Evolutionary conservation across 2,329 filamentous ascomycete species (phyloP).

Genomic region (Sclerotinia glacialis): DNA sequence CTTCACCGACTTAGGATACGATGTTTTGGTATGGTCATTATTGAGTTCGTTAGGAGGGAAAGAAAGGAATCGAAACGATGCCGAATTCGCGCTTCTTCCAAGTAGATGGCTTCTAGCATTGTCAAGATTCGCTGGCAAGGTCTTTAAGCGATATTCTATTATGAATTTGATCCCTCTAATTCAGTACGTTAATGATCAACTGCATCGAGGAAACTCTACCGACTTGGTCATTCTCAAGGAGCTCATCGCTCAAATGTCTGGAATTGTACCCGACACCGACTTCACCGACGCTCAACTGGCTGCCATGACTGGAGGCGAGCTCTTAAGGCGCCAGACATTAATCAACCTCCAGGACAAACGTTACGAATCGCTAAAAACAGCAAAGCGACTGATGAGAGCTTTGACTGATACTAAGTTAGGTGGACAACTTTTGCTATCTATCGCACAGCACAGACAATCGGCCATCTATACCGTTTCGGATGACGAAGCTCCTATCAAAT

Average conservation of each 20-base stretch:
- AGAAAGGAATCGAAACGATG: constrained; percentile 60
- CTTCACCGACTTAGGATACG: constrained; percentile 88
- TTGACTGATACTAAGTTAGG: constrained; percentile 76
- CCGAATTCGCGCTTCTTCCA: constrained; percentile 66
- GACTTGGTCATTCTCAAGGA: constrained; percentile 91
- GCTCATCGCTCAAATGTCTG: constrained; percentile 87
- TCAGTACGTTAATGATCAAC: constrained; percentile 83
- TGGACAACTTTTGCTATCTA: constrained; percentile 79
- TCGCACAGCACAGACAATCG: constrained; percentile 86
- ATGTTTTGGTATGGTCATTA: constrained; percentile 89
- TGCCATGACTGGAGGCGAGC: constrained; percentile 82
- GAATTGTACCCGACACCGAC: constrained; percentile 80
- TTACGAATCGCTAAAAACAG: constrained; percentile 70
- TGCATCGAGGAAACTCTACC: constrained; percentile 78
- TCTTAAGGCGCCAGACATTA: constrained; percentile 76
- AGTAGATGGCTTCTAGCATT: constrained; percentile 90
- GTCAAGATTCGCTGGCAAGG: constrained; percentile 84
- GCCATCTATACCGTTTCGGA: constrained; percentile 75
- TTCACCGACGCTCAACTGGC: constrained; percentile 86
- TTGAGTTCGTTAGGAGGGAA: constrained; percentile 69
- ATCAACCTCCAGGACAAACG: constrained; percentile 78
- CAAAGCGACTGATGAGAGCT: constrained; percentile 75
- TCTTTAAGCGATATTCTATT: constrained; percentile 80
- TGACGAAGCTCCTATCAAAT: constrained; percentile 78
- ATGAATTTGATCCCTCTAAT: constrained; percentile 83